Percentiles rank a stretch among this genome's conserved stretches.
phyloP scores from a whole-genome alignment of 2,329 filamentous ascomycete genomes.

The Colletotrichum brevisporum region DNA sequence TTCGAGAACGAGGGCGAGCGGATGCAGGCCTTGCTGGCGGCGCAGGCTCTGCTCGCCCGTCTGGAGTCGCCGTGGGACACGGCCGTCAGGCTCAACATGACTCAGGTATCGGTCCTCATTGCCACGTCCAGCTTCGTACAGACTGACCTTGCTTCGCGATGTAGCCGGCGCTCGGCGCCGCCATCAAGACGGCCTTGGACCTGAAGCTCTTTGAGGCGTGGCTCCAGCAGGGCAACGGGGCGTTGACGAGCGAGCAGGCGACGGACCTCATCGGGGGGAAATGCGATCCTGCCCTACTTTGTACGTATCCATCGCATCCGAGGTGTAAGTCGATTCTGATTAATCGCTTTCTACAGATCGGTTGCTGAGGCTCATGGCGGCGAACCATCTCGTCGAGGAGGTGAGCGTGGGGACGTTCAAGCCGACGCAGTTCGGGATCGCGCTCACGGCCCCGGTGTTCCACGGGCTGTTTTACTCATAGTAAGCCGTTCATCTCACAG shows the following conservation, averaged over 20 bases:
- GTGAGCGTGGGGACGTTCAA: neutral
- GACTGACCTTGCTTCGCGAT: neutral
- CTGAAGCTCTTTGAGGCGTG: slow-evolving; percentile 20
- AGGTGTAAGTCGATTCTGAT: neutral
- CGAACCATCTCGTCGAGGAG: slow-evolving; percentile 9
- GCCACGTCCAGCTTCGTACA: neutral
- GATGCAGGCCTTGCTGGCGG: slow-evolving; percentile 2
- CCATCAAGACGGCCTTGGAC: slow-evolving; percentile 6
- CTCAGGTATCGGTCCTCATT: neutral
- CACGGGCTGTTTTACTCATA: slow-evolving; percentile 6
- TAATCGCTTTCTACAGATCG: neutral
- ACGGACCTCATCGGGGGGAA: neutral
- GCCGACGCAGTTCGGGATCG: slow-evolving; percentile 1
- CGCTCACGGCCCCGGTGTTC: slow-evolving; percentile 13
- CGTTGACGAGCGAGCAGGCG: slow-evolving; percentile 8
- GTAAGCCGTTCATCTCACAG: neutral
- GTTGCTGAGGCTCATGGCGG: slow-evolving; percentile 13
- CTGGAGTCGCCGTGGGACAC: slow-evolving; percentile 32
- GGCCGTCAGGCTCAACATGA: slow-evolving; percentile 16
- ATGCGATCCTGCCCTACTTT: slow-evolving; percentile 9
- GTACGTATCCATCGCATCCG: neutral
- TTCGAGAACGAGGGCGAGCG: slow-evolving; percentile 17
- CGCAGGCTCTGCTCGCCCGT: slow-evolving; percentile 16
- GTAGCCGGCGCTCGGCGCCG: slow-evolving; percentile 13
- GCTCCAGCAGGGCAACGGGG: neutral